Base-by-base conservation (phyloP, 139 green algal genomes). In the Volvox reticuliferus region DNA sequence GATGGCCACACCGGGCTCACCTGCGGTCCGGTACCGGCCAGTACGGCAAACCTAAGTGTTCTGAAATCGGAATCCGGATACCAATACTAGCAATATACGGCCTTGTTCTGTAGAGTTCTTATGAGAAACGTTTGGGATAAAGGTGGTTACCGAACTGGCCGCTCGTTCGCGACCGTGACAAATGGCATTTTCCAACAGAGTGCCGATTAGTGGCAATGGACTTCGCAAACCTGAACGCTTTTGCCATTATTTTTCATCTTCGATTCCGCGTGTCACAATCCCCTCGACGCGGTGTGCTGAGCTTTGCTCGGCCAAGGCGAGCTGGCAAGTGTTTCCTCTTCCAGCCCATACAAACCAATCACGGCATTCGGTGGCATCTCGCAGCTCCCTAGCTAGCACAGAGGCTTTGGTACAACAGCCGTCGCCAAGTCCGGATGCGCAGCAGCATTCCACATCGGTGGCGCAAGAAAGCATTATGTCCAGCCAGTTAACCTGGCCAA, bases 401-500 rank as follows among this genome's bases (percentile, higher is more conserved):
- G 85, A 89, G 17, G 69, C 82, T 13, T 9, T 65, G 19, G 5
- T 37, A 35, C 37, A 82, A 16, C 83, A 62, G 76, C 16, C 78
- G 2, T 13, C 36, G 36, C 36, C 78, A 35, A 67, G 16, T 2
- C 1, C 36, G 30, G 36, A 17, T 17, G 83, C 21, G 50, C 26
- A 89, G 13, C 12, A 55, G 28, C 37, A 73, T 55, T 44, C 85
- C 19, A 37, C 67, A 18, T 18, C 30, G 33, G 32, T 62, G 36
- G 63, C 28, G n/a, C 16, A 32, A 32, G 85, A 89, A 71, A 69
- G 37, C 67, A 26, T 88, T 19, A 82, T 92, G 73, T 88, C 65
- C 61, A 61, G 65, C 76, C 77, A 89, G 36, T 91, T 97, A 82
- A 92, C 80, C 21, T 98, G 96, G 96, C 95, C 96, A 16, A 87